Evolutionary conservation across 1,139 yeast genomes (phyloP).

Genomic region (Diutina mesorugosa): DNA sequence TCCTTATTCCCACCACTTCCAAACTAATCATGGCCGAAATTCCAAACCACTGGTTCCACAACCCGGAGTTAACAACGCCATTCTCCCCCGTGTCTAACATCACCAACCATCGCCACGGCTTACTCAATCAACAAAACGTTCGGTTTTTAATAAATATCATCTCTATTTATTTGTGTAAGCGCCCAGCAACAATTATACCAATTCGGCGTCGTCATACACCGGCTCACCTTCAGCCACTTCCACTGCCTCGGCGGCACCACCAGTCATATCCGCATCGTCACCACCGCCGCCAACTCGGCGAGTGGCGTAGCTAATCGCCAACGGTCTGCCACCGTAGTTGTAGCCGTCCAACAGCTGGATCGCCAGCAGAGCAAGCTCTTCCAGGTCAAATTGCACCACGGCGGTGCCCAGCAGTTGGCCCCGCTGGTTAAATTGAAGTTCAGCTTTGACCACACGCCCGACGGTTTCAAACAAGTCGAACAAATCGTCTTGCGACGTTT

Average conservation of each 20-base stretch:
- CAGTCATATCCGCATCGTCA: neutral
- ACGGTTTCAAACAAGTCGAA: conserved; percentile 78
- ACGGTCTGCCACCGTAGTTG: conserved; percentile 71
- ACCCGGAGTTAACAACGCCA: no score
- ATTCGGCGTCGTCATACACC: no score
- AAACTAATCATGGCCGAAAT: no score
- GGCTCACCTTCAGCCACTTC: no score
- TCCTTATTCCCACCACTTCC: no score
- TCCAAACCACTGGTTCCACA: no score
- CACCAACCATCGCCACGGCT: no score
- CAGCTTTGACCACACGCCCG: conserved; percentile 68
- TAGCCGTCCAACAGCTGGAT: conserved; percentile 65
- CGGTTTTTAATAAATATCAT: no score
- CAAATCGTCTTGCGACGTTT: conserved; percentile 76
- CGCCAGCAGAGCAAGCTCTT: conserved; percentile 62
- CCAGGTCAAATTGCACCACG: conserved; percentile 63
- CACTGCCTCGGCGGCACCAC: neutral
- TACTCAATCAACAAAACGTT: no score
- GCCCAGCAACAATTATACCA: no score
- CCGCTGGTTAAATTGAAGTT: conserved; percentile 48
- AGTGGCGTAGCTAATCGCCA: conserved; percentile 24
- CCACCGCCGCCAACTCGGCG: neutral
- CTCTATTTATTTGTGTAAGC: no score
- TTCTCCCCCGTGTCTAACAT: no score
- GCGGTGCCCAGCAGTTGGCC: conserved; percentile 79